Conservation (phyloP, 106 monocot species). For the Apostasia ramifera region DNA sequence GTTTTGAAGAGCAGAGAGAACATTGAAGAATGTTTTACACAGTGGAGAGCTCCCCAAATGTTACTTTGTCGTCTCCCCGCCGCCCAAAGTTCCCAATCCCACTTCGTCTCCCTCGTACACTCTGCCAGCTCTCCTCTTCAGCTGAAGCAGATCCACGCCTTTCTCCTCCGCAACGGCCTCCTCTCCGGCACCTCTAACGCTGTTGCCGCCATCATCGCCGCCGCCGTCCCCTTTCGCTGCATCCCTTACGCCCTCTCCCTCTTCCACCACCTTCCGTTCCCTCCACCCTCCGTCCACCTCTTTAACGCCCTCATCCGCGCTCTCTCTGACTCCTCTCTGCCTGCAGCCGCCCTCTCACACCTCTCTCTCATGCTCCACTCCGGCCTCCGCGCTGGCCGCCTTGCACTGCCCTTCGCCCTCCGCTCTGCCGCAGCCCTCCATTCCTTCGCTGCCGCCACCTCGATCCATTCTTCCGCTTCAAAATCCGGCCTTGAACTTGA, state of each 20-base stretch:
- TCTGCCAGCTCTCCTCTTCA: constrained; percentile 7
- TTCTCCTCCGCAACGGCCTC: constrained; percentile 19
- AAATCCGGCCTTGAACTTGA: constrained; percentile 20
- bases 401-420: constrained; percentile 25
- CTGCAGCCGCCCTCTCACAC: constrained; percentile 9
- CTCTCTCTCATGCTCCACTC: constrained; percentile 14
- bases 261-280: constrained; percentile 13
- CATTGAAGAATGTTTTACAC: no score
- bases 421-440: constrained; percentile 19
- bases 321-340: constrained; percentile 15
- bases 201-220: constrained; percentile 7
- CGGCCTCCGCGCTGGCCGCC: constrained; percentile 18
- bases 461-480: not conserved
- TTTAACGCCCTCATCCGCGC: constrained; percentile 27
- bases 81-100: not conserved
- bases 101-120: not conserved
- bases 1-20: no score
- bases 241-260: constrained; percentile 11
- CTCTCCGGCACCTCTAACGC: constrained; percentile 2
- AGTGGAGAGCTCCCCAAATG: no score
- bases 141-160: constrained; percentile 32
- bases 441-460: not conserved
- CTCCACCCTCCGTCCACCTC: constrained; percentile 12
- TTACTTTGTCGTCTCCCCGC: not conserved
- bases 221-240: constrained; percentile 3